Percentiles rank a stretch among this genome's conserved stretches.
Evolutionary conservation across 2,329 filamentous ascomycete genomes (phyloP).

Genomic region (Ascosphaera acerosa): DNA sequence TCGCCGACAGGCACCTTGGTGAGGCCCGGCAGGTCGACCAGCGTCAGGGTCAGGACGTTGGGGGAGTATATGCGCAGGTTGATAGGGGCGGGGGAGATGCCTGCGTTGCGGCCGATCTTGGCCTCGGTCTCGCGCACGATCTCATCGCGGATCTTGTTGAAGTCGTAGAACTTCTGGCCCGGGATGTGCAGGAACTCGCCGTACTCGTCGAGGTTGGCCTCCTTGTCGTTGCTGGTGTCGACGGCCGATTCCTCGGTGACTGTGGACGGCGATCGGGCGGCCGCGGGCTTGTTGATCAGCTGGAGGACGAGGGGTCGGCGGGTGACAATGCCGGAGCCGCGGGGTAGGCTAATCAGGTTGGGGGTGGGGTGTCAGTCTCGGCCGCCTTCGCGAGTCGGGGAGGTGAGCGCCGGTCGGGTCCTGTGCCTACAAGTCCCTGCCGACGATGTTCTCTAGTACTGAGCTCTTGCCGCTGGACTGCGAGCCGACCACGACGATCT

Average conservation of each 20-base stretch:
- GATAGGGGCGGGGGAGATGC: conserved; percentile 90
- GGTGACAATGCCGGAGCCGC: conserved; percentile 93
- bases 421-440: conserved; percentile 96
- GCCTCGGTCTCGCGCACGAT: conserved; percentile 90
- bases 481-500: conserved; percentile 94
- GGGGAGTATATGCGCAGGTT: conserved; percentile 96
- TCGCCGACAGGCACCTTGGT: conserved; percentile 94
- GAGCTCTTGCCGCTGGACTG: conserved; percentile 99
- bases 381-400: no score
- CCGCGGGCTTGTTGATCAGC: conserved; percentile 68
- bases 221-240: conserved; percentile 46
- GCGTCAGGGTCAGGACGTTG: conserved; percentile 85
- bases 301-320: conserved; percentile 88
- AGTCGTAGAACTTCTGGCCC: conserved; percentile 92
- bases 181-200: conserved; percentile 97
- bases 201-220: conserved; percentile 87
- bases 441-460: conserved; percentile 94
- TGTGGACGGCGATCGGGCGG: conserved; percentile 37
- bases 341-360: conserved; percentile 55
- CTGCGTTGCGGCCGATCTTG: conserved; percentile 87
- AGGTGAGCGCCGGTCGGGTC: no score
- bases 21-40: conserved; percentile 87
- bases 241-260: conserved; percentile 38
- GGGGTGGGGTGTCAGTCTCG: no score
- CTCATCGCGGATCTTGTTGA: conserved; percentile 94